Evolutionary conservation across 2,329 filamentous ascomycete species (phyloP), one percentile per base, ranked within the genome.

Genomic region (Penicillium polonicum): DNA sequence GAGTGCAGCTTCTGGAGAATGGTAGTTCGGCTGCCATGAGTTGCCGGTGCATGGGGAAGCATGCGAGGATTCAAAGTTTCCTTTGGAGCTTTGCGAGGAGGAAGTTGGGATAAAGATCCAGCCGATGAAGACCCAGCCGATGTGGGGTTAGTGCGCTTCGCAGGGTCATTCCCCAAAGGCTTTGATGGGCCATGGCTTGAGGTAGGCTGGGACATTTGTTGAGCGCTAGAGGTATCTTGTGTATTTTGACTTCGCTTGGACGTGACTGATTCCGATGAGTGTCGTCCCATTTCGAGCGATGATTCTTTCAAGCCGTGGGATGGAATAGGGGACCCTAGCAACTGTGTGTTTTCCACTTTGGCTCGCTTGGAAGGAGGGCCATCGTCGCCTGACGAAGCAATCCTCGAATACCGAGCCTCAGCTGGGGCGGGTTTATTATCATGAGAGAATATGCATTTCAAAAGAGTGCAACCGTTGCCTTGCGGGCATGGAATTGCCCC

Each of bases 391-490:
- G 55, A 62, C 38, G 58, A 43, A 57, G 65, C 63, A 44, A 65
- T 66, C 46, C 61, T 61, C 6, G 10, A 25, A 21, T 4, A 2
- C 25, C 8, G 49, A 21, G 56, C 49, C 25, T 54, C 29, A 42
- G 52, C 15, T 10, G 42, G 42, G 42, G 44, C 23, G 15, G 53
- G 8, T 15, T 66, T 53, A 53, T 79, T 70, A 19, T 41, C 29
- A 17, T 88, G 85, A 13, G 74, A 77, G 71, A 87, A 88, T 21
- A 87, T 80, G 73, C 85, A 88, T 60, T 80, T 79, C 15, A 81
- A 74, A 13, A 87, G 72, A 31, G 71, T 66, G 71, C 85, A 88
- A 58, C 72, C 61, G 29, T 72, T 65, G 15, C 77, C 78, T 60
- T 79, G 75, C 9, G 85, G 85, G 69, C 85, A 88, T 29, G 74